These are phyloP conservation scores for Tremella fuciformis DNA, from an alignment of 768 basidiomycete genomes.

Conservation along the genomic window DNA sequence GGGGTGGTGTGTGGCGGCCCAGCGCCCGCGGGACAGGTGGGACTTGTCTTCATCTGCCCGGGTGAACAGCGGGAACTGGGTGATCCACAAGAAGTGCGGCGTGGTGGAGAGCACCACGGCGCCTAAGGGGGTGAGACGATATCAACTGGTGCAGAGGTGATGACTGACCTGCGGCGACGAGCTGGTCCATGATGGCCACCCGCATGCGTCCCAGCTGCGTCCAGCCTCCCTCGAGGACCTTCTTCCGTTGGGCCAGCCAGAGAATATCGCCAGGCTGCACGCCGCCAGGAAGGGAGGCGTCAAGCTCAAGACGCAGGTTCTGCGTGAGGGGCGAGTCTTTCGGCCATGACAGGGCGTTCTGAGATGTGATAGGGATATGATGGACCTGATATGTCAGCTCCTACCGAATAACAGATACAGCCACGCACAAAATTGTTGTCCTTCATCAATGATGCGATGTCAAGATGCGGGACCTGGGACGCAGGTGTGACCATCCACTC, in stretches of 20 bases:
- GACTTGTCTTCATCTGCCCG: slow-evolving; percentile 83
- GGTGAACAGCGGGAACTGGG: slow-evolving; percentile 91
- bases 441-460: slow-evolving; percentile 24
- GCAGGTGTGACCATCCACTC: slow-evolving; percentile 49
- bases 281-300: slow-evolving; percentile 33
- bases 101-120: slow-evolving; percentile 59
- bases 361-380: slow-evolving; percentile 39
- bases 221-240: slow-evolving; percentile 66
- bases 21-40: slow-evolving; percentile 76
- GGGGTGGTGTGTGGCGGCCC: slow-evolving; percentile 91
- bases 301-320: slow-evolving; percentile 35
- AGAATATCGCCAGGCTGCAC: slow-evolving; percentile 48
- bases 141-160: slow-evolving; percentile 8
- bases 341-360: slow-evolving; percentile 43
- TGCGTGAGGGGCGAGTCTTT: slow-evolving; percentile 37
- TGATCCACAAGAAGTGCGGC: slow-evolving; percentile 91
- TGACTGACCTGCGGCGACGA: slow-evolving; percentile 62
- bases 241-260: slow-evolving; percentile 49
- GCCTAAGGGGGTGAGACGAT: slow-evolving; percentile 52
- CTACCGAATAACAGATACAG: background rate
- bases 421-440: slow-evolving; percentile 32
- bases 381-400: slow-evolving; percentile 33
- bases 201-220: slow-evolving; percentile 71
- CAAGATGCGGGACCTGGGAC: slow-evolving; percentile 30
- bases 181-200: slow-evolving; percentile 64